Evolutionary conservation across 1,139 yeast species (phyloP), one percentile per base, ranked within the genome.

Genomic region (Scheffersomyces stambukii): DNA sequence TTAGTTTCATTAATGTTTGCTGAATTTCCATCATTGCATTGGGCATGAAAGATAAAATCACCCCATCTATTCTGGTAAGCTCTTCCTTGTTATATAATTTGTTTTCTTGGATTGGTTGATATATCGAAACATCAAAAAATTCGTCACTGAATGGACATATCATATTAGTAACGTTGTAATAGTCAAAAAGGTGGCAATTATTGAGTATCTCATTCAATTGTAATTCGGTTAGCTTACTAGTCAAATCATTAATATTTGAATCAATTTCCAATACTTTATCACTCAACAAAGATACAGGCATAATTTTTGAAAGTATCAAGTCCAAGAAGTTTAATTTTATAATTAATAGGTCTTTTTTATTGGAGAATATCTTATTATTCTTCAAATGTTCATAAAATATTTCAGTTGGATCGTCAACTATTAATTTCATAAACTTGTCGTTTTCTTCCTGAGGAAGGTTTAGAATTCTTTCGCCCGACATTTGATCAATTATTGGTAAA

Each of bases 151-250:
- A 55, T 10, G 83, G 81, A 48, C 75, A 76, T n/a, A 81, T 79
- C 82, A 81, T 77, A 42, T 78, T 77, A 30, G 78, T 60, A 27
- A 81, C 55, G 44, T 80, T 81, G 47, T 65, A 76, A 40, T 72
- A 75, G 32, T 80, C 75, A 15, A 57, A 60, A 20, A 81, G 51
- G 0, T 72, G 70, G 19, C 82, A 69, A 18, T 65, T 69, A 11
- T 57, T 54, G 23, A 81, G 54, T 10, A 81, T 48, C 1, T 51
- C 40, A 13, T 57, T 60, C 16, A 62, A 61, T 41, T 75, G 77
- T 13, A 66, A 43, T 19, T 61, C 60, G 11, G 61, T 54, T 31
- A 75, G 41, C 15, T 62, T 54, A 2, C 51, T 32, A 6, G 70
- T 63, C 8, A 60, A 43, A 1, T 43, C 44, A 3, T 50, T 45